phyloP scores from a whole-genome alignment of 2,329 filamentous ascomycete species.

The Microcyclospora pomicola region DNA sequence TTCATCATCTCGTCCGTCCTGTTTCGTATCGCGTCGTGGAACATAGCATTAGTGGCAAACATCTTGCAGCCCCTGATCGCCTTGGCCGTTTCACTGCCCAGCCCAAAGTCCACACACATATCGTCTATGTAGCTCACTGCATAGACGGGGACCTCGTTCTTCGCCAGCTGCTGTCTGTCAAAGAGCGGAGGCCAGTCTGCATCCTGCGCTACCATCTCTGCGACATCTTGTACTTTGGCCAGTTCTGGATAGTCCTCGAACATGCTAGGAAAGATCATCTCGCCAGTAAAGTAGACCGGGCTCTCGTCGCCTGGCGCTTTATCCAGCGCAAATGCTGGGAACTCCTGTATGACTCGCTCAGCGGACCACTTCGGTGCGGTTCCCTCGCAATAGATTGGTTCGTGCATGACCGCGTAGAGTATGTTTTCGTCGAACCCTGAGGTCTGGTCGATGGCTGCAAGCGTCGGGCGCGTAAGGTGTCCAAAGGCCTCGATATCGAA shows the following conservation, averaged over 20 bases:
- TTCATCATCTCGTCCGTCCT: constrained; percentile 64
- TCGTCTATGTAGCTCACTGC: constrained; percentile 73
- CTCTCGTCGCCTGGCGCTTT: constrained; percentile 21
- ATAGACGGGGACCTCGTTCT: constrained; percentile 75
- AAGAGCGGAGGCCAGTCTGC: constrained; percentile 65
- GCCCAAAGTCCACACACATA: constrained; percentile 77
- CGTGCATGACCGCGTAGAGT: constrained; percentile 77
- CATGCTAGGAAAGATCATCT: constrained; percentile 83
- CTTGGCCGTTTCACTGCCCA: constrained; percentile 59
- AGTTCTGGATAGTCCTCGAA: constrained; percentile 72
- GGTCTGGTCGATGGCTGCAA: constrained; percentile 53
- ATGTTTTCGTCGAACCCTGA: constrained; percentile 61
- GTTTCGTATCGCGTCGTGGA: constrained; percentile 67
- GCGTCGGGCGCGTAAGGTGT: constrained; percentile 58
- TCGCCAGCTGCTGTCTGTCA: constrained; percentile 54
- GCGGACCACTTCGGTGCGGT: constrained; percentile 63
- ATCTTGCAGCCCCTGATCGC: constrained; percentile 65
- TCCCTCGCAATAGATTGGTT: constrained; percentile 71
- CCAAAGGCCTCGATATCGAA: constrained; percentile 63
- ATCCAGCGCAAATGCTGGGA: constrained; percentile 34
- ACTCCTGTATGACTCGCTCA: constrained; percentile 43
- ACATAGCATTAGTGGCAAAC: constrained; percentile 74
- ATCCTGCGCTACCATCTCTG: constrained; percentile 54
- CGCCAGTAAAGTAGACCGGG: constrained; percentile 70
- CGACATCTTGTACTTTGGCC: constrained; percentile 50